Base-by-base conservation (phyloP, 441 rosid genomes). In the Capsella rubella region DNA sequence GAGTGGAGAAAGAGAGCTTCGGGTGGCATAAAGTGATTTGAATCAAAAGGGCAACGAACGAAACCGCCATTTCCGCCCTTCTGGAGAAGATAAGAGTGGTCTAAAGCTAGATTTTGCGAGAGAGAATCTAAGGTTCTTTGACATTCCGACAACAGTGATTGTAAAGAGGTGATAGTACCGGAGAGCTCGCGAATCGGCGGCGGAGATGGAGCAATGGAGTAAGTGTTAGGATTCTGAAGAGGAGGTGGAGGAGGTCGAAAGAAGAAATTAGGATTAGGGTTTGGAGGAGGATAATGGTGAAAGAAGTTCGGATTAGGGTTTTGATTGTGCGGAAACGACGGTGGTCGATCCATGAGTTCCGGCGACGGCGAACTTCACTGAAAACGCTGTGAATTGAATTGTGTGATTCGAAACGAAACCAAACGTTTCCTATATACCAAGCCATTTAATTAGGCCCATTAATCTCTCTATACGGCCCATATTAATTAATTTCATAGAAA, bases 1-100 rank as follows among this genome's bases (percentile, higher is more conserved):
- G 84, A 84, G 80, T 92, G 98, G 45, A 81, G 68, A 67, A 92
- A 95, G 78, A 95, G 97, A 18, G 87, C 68, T 18, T 85, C 87
- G 0, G 93, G 90, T 11, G 97, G 93, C 84, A 89, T 69, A 55
- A 83, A 87, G 67, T 92, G 97, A 79, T 86, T 85, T 1, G 82
- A 81, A 59, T 89, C 87, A 81, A 79, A 80, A 27, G 88, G 89
- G 74, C 96, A 91, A 34, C 86, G 67, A 73, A 87, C 78, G 10
- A 77, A 80, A 25, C 74, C 64, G 65, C 54, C 77, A 56, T 70
- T 78, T 25, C 35, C 75, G 57, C 79, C 64, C 16, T 81, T 70
- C 13, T 15, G 64, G 29, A 77, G 83, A 71, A 72, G 70, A 50
- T 67, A 64, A 43, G 79, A 68, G 68, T 75, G 50, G 6, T 76